Base-by-base conservation (phyloP, 164 flowering plant species). In the Hamamelis virginiana region DNA sequence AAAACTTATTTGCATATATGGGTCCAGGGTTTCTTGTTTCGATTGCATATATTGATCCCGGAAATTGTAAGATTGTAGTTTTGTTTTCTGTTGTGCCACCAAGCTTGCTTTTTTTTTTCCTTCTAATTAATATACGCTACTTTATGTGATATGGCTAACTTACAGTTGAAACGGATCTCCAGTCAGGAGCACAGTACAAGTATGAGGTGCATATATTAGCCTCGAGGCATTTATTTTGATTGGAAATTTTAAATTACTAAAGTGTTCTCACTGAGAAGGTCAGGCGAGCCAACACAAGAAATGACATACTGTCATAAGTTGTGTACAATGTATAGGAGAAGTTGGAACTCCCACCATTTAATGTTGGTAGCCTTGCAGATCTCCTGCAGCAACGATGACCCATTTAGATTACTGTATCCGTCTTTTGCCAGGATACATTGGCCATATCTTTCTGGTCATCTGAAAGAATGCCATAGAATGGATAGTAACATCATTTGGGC, bases 11-110 rank as follows among this genome's bases (percentile, higher is more conserved):
- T 78, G 74, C 97, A 25, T 95, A 91, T 69, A 72, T 91, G 80
- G 98, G 98, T 47, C 98, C 98, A 19, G 98, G 98, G 14, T 95
- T 95, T 78, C 92, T 95, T 51, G 98, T 95, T 68, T 95, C 94
- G 9, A 89, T 92, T 69, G 98, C 97, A 27, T 95, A 95, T 79
- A 89, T 95, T 60, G 98, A 95, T 78, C 98, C 98, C 55, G 98
- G 98, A 74, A 95, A 95, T 69, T 89, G 98, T 95, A 81, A 86
- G 94, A 51, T 68, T 12, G 18, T 13, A 13, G 21, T 22, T 59
- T n/a, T 62, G 14, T 9, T 53, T 43, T 63, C 4, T 75, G 23
- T 44, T 45, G 23, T 41, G 64, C 15, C 3, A 26, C 1, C n/a
- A 28, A 19, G 8, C 6, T n/a, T 1, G 27, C 19, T 23, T 59